phyloP scores from a whole-genome alignment of 108 stramenopile species.

The Fistulifera solaris region DNA sequence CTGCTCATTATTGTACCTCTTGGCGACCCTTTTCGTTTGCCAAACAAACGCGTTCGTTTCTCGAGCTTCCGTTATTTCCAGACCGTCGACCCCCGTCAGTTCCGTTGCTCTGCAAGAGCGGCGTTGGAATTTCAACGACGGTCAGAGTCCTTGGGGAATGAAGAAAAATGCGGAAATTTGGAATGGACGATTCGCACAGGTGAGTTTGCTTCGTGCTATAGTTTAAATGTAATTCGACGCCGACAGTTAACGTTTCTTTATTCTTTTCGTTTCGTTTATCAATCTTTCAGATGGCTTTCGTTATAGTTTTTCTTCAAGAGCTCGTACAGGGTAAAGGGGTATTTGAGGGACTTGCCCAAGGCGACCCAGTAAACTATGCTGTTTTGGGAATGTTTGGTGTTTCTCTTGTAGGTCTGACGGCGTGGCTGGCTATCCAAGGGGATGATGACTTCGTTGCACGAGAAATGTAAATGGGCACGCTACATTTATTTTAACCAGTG shows the following conservation, averaged over 20 bases:
- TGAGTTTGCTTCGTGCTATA: conserved; percentile 19
- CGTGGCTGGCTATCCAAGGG: conserved; percentile 61
- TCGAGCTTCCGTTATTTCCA: too few relatives aligned
- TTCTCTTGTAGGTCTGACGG: conserved; percentile 51
- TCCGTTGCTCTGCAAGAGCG: conserved; percentile 45
- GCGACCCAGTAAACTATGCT: conserved; percentile 41
- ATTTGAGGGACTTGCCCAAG: conserved; percentile 61
- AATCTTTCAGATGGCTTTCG: conserved; percentile 57
- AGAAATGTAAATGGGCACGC: neutral
- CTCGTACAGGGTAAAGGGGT: conserved; percentile 73
- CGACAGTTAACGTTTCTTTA: too few relatives aligned
- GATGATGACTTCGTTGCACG: conserved; percentile 37
- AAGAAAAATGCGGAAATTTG: conserved; percentile 88
- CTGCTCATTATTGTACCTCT: too few relatives aligned
- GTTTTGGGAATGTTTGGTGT: conserved; percentile 34
- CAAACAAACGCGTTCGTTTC: too few relatives aligned
- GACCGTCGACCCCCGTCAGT: conserved; percentile 7
- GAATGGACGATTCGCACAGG: conserved; percentile 86
- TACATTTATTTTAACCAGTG: neutral
- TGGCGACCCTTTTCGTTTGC: too few relatives aligned
- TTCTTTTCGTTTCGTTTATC: neutral
- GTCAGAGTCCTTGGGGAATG: conserved; percentile 73
- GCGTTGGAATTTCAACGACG: conserved; percentile 86
- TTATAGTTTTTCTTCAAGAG: conserved; percentile 71
- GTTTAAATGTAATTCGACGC: too few relatives aligned